Evolutionary conservation across 441 rosid species (phyloP), one percentile per base, ranked within the genome.

Genomic region (Croton laevigatus): DNA sequence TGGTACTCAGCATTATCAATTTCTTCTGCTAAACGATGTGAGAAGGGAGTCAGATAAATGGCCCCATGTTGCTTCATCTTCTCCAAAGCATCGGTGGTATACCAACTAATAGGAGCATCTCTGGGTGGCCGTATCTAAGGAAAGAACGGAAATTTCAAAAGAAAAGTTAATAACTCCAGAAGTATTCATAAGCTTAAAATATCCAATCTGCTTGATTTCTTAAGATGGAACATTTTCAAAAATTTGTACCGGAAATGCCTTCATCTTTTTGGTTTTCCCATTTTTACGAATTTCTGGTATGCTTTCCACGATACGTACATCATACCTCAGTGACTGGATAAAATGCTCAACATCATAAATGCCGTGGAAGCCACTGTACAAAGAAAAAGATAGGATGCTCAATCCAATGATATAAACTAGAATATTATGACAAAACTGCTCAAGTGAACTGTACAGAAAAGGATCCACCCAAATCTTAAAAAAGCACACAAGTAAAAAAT

Each of bases 21-120:
- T 82, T 95, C 98, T 83, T 95, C 99, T 17, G 97, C 96, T 71
- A 95, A 78, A 65, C 98, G 97, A 82, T 93, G 98, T 70, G 99
- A 88, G 80, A 95, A 93, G 62, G 99, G 99, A 60, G 97, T 95
- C 58, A 95, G 82, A 84, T 95, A 95, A 71, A 95, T 91, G 65
- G 98, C 99, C 76, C 89, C 92, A 65, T 95, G 94, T 78, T 95
- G 87, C 82, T 84, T 91, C 98, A 93, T 93, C 79, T 89, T 88
- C 81, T 91, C 79, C 14, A 93, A 75, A 76, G 98, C 99, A 81
- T 74, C 77, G 70, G 91, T 86, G 53, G 84, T 74, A 76, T 95
- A 93, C 98, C 98, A 95, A 72, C 84, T 85, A 68, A 84, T 82
- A 80, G 92, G 83, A 83, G 98, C 98, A 88, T 95, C 98, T 80